Evolutionary conservation across 2,329 filamentous ascomycete genomes (phyloP).

Genomic region (Elsinoe fawcettii): DNA sequence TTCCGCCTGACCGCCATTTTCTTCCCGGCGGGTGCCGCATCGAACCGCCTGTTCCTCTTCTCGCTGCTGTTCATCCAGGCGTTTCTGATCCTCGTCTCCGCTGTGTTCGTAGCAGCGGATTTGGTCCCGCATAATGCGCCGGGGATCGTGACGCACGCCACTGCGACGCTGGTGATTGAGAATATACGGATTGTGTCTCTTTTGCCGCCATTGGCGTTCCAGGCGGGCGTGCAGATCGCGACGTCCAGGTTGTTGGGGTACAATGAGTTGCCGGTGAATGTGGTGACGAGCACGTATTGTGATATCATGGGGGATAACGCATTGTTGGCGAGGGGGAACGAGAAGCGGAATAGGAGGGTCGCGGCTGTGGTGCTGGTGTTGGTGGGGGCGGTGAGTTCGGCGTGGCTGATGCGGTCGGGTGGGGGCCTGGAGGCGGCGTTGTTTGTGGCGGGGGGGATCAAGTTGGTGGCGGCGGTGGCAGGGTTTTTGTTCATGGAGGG

Average conservation of each 20-base stretch:
- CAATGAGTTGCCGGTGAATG: slow-evolving; percentile 48
- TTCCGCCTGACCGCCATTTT: slow-evolving; percentile 35
- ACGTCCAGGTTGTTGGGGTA: slow-evolving; percentile 43
- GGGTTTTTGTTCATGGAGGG: slow-evolving; percentile 21
- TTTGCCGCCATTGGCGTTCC: slow-evolving; percentile 43
- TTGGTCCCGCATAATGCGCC: slow-evolving; percentile 40
- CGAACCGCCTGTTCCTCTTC: slow-evolving; percentile 33
- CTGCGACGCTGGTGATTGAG: slow-evolving; percentile 25
- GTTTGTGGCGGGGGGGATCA: slow-evolving; percentile 42
- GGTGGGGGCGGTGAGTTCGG: slow-evolving; percentile 41
- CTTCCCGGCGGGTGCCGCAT: slow-evolving; percentile 29
- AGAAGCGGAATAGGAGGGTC: slow-evolving; percentile 44
- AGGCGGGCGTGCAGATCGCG: slow-evolving; percentile 48
- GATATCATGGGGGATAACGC: slow-evolving; percentile 47
- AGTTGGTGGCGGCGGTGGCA: slow-evolving; percentile 34
- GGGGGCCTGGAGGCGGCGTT: slow-evolving; percentile 37
- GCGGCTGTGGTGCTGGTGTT: slow-evolving; percentile 41
- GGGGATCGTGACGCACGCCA: slow-evolving; percentile 21
- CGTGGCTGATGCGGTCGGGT: slow-evolving; percentile 41
- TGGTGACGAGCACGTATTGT: slow-evolving; percentile 49
- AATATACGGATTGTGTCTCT: slow-evolving; percentile 41
- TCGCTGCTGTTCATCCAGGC: slow-evolving; percentile 48
- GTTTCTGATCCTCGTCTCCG: slow-evolving; percentile 45
- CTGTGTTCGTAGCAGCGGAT: slow-evolving; percentile 42
- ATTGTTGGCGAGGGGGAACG: slow-evolving; percentile 42